These are phyloP conservation scores for Rhodotorula kratochvilovae DNA, from an alignment of 768 basidiomycete species.

Conservation along the genomic window DNA sequence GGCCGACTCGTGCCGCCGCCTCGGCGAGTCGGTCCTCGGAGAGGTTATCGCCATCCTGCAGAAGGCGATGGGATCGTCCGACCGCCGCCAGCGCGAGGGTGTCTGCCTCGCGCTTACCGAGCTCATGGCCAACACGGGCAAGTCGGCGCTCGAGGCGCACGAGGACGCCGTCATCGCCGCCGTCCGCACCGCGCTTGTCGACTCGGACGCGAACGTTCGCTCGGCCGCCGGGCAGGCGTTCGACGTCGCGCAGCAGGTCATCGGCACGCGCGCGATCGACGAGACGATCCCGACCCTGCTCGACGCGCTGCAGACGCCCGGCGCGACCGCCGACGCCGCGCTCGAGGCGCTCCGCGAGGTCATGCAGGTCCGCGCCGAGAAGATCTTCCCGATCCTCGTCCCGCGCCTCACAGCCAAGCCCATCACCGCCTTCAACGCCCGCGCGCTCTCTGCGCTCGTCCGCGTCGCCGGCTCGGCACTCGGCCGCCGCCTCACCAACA, in stretches of 20 bases:
- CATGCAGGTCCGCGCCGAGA: constrained; percentile 76
- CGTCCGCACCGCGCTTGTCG: constrained; percentile 78
- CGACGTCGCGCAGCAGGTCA: constrained; percentile 84
- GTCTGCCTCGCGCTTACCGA: constrained; percentile 83
- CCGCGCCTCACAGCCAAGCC: constrained; percentile 85
- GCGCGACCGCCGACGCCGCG: constrained; percentile 90
- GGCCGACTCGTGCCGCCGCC: constrained; percentile 85
- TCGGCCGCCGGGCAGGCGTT: constrained; percentile 82
- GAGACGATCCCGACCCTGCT: constrained; percentile 91
- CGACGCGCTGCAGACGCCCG: constrained; percentile 87
- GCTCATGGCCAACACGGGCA: constrained; percentile 81
- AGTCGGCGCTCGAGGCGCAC: constrained; percentile 75
- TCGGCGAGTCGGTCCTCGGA: constrained; percentile 81
- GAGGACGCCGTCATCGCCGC: constrained; percentile 74
- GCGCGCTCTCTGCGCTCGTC: constrained; percentile 81
- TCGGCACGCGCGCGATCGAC: constrained; percentile 88
- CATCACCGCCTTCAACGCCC: constrained; percentile 91
- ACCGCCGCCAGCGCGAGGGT: constrained; percentile 59
- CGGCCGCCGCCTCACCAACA: constrained; percentile 71
- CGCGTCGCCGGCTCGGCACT: constrained; percentile 88
- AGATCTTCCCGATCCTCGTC: constrained; percentile 94
- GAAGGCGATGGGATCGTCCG: constrained; percentile 53
- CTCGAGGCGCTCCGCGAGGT: constrained; percentile 79
- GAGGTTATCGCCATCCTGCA: constrained; percentile 79
- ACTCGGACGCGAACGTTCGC: constrained; percentile 77